Percentiles rank a stretch among this genome's conserved stretches.
phyloP scores from a whole-genome alignment of 176 grass and related monocot genomes.

The Triticum aestivum region DNA sequence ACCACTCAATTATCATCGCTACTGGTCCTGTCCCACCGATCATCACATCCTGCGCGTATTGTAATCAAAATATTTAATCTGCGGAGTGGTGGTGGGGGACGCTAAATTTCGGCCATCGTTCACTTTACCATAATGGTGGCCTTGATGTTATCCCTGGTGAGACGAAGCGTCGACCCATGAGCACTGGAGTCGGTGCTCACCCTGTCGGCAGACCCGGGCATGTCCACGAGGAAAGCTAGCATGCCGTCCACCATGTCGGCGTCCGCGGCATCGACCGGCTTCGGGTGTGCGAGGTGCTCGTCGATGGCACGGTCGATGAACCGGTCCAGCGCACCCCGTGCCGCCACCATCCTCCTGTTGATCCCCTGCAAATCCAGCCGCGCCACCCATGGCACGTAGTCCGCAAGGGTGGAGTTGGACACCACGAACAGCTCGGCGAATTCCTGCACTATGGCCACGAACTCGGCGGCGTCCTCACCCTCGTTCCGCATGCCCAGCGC shows the following conservation, averaged over 20 bases:
- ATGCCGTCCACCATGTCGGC: slow-evolving; percentile 63
- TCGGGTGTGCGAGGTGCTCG: slow-evolving; percentile 44
- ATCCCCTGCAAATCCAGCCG: slow-evolving; percentile 46
- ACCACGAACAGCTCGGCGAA: slow-evolving; percentile 51
- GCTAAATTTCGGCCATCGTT: neutral
- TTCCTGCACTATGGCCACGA: slow-evolving; percentile 51
- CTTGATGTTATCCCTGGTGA: slow-evolving; percentile 52
- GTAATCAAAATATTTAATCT: no score
- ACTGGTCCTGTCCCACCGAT: slow-evolving; percentile 59
- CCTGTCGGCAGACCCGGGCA: neutral
- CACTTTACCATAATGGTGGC: slow-evolving; percentile 55
- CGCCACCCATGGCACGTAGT: slow-evolving; percentile 51
- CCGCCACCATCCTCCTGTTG: slow-evolving; percentile 43
- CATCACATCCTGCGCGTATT: slow-evolving; percentile 49
- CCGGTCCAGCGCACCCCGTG: slow-evolving; percentile 33
- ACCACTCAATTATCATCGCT: slow-evolving; percentile 49
- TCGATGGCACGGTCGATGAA: slow-evolving; percentile 59
- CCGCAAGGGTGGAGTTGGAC: slow-evolving; percentile 46
- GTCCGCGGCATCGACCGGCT: slow-evolving; percentile 19
- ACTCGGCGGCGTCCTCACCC: slow-evolving; percentile 34
- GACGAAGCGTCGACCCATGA: slow-evolving; percentile 24
- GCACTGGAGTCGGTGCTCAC: slow-evolving; percentile 24
- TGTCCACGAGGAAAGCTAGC: slow-evolving; percentile 38
- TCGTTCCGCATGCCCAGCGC: slow-evolving; percentile 38
- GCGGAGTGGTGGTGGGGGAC: no score